These are phyloP conservation scores for Metahyphopichia silvanorum DNA, from an alignment of 805 yeast genomes.

Conservation along the genomic window DNA sequence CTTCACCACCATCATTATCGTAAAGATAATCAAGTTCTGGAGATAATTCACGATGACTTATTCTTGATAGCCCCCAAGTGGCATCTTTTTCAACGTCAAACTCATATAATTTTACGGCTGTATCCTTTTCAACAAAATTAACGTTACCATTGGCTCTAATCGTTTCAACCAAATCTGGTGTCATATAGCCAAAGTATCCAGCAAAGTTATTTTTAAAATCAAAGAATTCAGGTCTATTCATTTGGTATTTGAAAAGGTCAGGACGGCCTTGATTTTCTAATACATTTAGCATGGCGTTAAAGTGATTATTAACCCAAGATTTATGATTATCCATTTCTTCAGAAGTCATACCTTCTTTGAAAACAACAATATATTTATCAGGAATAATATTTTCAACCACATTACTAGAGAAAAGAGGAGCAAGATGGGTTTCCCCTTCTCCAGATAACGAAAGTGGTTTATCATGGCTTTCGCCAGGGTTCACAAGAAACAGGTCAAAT, in stretches of 20 bases:
- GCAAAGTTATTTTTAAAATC: background rate
- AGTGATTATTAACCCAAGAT: background rate
- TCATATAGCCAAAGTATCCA: conserved; percentile 1
- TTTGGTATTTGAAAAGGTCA: background rate
- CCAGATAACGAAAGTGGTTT: no score
- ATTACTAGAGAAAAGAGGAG: background rate
- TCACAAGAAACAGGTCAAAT: background rate
- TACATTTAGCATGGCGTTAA: background rate
- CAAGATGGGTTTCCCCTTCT: background rate
- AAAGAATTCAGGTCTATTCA: background rate
- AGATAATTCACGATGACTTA: conserved; percentile 25
- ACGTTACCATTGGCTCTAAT: conserved; percentile 4
- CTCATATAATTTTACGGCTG: conserved; percentile 28
- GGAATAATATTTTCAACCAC: background rate
- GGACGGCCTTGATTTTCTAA: background rate
- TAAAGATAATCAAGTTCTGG: conserved; percentile 25
- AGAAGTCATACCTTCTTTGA: background rate
- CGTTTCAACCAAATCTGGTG: background rate
- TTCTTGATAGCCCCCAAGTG: conserved; percentile 40
- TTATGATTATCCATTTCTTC: background rate
- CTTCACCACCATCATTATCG: conserved; percentile 39
- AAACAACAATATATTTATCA: conserved; percentile 1
- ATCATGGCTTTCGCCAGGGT: background rate
- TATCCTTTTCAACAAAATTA: conserved; percentile 42
- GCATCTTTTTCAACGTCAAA: conserved; percentile 37